phyloP scores from a whole-genome alignment of 225 moss, liverwort and hornwort species.

The Marchantia polymorpha region DNA sequence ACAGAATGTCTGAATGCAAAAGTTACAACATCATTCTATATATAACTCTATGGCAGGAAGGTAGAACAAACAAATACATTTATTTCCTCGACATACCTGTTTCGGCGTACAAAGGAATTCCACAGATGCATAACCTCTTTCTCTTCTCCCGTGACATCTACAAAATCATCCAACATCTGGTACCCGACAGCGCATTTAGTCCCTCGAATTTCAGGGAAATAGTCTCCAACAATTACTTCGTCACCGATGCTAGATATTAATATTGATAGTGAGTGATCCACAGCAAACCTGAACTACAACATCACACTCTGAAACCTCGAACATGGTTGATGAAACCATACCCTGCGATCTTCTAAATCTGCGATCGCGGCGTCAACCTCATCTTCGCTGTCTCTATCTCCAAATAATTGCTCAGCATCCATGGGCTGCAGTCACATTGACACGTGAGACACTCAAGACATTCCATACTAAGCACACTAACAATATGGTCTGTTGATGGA shows the following conservation, averaged over 20 bases:
- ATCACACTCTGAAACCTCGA: too few species aligned
- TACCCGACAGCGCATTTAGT: not conserved
- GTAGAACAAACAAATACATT: too few species aligned
- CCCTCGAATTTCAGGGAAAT: not conserved
- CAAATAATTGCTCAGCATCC: slow-evolving; percentile 80
- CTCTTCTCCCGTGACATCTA: slow-evolving; percentile 88
- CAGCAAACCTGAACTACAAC: not conserved
- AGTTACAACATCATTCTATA: too few species aligned
- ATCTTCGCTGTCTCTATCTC: slow-evolving; percentile 91
- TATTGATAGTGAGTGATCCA: not conserved
- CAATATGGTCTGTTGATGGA: not conserved
- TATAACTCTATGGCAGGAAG: too few species aligned
- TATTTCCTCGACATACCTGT: slow-evolving; percentile 46
- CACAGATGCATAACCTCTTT: slow-evolving; percentile 98
- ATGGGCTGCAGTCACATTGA: slow-evolving; percentile 52
- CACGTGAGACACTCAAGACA: not conserved
- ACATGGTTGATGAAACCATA: slow-evolving; percentile 17
- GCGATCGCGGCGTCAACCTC: slow-evolving; percentile 87
- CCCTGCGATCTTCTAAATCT: slow-evolving; percentile 94
- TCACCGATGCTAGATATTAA: not conserved
- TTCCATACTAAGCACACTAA: not conserved
- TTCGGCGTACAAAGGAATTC: slow-evolving; percentile 97
- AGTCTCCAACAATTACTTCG: not conserved
- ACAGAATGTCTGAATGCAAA: too few species aligned
- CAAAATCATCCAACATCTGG: slow-evolving; percentile 98